Conservation (phyloP, 2,329 filamentous ascomycete genomes). For the Pseudogymnoascus sp. region DNA sequence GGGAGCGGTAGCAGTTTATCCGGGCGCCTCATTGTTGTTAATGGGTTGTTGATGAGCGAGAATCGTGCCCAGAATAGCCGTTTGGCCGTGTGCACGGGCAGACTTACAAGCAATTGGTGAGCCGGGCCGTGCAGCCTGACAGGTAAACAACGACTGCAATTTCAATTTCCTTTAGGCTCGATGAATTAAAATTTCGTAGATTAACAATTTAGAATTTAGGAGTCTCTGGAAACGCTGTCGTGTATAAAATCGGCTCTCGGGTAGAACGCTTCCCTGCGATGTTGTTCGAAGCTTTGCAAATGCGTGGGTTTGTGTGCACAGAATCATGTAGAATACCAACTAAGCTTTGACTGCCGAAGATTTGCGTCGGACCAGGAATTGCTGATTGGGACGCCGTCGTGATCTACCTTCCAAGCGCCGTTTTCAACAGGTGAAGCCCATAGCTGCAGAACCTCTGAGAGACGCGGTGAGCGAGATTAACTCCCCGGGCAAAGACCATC, state of each 20-base stretch:
- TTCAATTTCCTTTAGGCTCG: neutral
- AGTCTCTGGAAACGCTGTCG: neutral
- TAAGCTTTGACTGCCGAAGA: constrained; percentile 6
- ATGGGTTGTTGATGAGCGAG: neutral
- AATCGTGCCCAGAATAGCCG: neutral
- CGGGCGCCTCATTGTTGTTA: neutral
- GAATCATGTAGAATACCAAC: neutral
- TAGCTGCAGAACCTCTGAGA: neutral
- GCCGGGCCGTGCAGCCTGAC: neutral
- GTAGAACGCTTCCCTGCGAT: neutral
- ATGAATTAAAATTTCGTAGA: neutral
- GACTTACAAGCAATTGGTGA: neutral
- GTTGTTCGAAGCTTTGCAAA: neutral
- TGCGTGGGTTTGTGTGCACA: neutral
- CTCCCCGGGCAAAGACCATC: neutral
- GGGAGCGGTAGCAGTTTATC: neutral
- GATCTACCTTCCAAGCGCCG: neutral
- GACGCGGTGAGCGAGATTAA: neutral
- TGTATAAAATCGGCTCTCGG: neutral
- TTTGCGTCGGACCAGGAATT: neutral
- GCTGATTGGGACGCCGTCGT: neutral
- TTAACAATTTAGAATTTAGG: neutral
- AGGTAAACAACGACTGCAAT: neutral
- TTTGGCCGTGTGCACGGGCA: neutral
- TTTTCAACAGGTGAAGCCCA: neutral